These are phyloP conservation scores for Haematococcus lacustris DNA, from an alignment of 139 green algal genomes.

Conservation along the genomic window DNA sequence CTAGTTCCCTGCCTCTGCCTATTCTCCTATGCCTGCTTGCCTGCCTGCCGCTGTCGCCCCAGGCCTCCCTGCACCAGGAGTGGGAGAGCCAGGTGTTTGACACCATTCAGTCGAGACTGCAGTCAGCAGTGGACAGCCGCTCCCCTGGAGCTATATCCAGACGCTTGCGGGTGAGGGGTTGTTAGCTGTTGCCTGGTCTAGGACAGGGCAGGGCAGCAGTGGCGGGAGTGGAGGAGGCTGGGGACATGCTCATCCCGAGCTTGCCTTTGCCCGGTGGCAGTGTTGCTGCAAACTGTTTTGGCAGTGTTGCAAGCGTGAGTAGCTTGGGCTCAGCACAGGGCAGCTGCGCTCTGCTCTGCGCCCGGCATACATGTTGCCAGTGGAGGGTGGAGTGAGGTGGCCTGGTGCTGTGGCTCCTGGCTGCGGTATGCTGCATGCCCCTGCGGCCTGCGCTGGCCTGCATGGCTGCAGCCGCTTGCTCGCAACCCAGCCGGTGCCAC, in stretches of 20 bases:
- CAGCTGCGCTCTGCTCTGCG: too few species aligned
- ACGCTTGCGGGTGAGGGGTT: constrained; percentile 12
- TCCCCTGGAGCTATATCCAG: constrained; percentile 13
- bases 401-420: too few species aligned
- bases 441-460: too few species aligned
- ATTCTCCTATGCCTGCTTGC: too few species aligned
- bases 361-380: too few species aligned
- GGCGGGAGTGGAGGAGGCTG: neutral
- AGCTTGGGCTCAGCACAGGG: too few species aligned
- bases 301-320: neutral
- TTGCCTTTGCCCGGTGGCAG: neutral
- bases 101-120: constrained; percentile 30
- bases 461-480: too few species aligned
- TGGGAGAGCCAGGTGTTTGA: constrained; percentile 39
- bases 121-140: constrained; percentile 4
- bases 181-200: neutral
- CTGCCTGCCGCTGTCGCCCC: neutral
- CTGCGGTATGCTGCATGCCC: too few species aligned
- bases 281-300: neutral
- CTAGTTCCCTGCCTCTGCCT: too few species aligned
- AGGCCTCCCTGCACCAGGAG: constrained; percentile 26
- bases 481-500: neutral
- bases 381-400: too few species aligned
- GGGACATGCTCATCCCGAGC: neutral
- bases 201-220: neutral